Evolutionary conservation across 1,284 basidiomycete species (phyloP), one percentile per base, ranked within the genome.

Genomic region (Papiliotrema terrestris): DNA sequence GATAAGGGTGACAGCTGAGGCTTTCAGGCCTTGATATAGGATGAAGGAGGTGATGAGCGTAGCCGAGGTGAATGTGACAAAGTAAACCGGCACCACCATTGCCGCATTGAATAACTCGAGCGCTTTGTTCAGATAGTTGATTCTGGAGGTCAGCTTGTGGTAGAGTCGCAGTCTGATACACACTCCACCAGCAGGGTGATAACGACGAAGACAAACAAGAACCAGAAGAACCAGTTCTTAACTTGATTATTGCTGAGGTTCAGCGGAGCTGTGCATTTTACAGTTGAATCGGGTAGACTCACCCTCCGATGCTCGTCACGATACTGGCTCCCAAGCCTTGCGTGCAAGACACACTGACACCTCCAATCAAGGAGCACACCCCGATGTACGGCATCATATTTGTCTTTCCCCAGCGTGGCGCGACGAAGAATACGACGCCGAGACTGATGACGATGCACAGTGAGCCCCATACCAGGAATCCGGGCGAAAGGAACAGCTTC

Each of bases 121-220:
- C 20, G 95, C 95, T 68, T 94, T 89, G 79, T 98, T 98, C 61
- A 98, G 83, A 78, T 93, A 98, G 78, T 90, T 95, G 71, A 98
- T 91, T 75, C 97, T 76, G 58, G 1, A 36, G 15, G 44, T 62
- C 42, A 59, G 54, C 52, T 44, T 26, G 37, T 17, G 22, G 15
- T 25, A 17, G 25, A 35, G 23, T 20, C 54, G 37, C 23, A 45
- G 44, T 6, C 23, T 20, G 19, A 4, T 42, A 66, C 65, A 56
- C 52, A 63, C 68, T 70, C 74, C 19, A 54, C 61, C 15, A 59
- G 56, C 39, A 95, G 78, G 0, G 95, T 98, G 43, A 91, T 78
- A 45, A 86, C 80, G 46, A 96, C 88, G 71, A 97, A 97, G 36
- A 80, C 85, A 51, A 94, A 78, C 49, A 96, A 78, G 76, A 93